A percentile compares a stretch with the other conserved stretches of the same genome.
Evolutionary conservation across 805 yeast species (phyloP).

Genomic region (Spathaspora arborariae): DNA sequence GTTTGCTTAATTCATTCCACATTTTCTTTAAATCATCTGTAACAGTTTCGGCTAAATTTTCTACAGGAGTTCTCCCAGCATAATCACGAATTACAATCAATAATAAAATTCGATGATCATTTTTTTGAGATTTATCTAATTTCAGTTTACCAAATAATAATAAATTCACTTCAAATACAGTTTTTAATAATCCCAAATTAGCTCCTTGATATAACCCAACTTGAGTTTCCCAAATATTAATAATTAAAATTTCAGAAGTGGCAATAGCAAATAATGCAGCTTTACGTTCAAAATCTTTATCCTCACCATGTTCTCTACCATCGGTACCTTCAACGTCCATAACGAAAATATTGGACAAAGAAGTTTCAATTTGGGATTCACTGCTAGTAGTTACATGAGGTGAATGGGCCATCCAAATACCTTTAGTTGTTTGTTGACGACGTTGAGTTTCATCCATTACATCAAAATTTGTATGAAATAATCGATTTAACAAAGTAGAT

Average conservation of each 20-base stretch:
- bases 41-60: constrained; percentile 64
- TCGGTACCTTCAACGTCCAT: constrained; percentile 99
- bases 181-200: constrained; percentile 89
- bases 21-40: constrained; percentile 66
- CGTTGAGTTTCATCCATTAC: constrained; percentile 79
- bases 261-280: constrained; percentile 93
- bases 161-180: constrained; percentile 93
- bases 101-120: constrained; percentile 59
- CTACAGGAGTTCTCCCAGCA: constrained; percentile 80
- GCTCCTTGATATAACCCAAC: constrained; percentile 97
- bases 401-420: constrained; percentile 42
- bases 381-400: constrained; percentile 25
- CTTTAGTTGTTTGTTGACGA: constrained; percentile 69
- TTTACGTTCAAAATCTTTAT: constrained; percentile 96
- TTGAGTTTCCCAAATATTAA: constrained; percentile 96
- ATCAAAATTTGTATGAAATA: constrained; percentile 85
- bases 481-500: constrained; percentile 80
- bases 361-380: constrained; percentile 4
- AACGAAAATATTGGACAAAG: constrained; percentile 54
- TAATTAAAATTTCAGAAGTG: constrained; percentile 84
- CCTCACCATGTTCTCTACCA: constrained; percentile 97
- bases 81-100: constrained; percentile 92
- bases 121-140: constrained; percentile 21
- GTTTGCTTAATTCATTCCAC: constrained; percentile 78
- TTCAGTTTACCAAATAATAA: constrained; percentile 69